Evolutionary conservation across 2,329 filamentous ascomycete species (phyloP).

Genomic region (Cordyceps cicadae): DNA sequence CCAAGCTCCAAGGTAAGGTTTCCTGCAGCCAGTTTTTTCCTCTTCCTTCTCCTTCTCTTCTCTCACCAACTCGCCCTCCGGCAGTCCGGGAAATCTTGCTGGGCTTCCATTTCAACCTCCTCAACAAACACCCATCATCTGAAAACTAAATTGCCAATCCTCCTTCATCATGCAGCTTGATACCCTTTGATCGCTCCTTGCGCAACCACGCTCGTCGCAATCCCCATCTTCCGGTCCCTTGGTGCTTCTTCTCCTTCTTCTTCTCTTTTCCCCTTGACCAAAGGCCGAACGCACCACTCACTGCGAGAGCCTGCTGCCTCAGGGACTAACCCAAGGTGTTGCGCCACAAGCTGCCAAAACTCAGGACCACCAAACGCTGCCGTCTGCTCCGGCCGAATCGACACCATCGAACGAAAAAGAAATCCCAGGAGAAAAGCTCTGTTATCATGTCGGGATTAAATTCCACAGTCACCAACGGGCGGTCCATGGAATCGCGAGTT

Average conservation of each 20-base stretch:
- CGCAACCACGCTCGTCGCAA: conserved; percentile 9
- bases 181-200: conserved; percentile 10
- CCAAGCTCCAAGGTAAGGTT: not conserved
- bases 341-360: not conserved
- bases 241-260: conserved; percentile 3
- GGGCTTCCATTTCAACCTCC: not conserved
- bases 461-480: conserved; percentile 30
- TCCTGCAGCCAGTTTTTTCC: not conserved
- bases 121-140: not conserved
- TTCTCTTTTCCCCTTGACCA: not conserved
- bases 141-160: not conserved
- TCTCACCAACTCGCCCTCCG: conserved; percentile 11
- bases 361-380: not conserved
- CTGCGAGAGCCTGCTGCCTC: not conserved
- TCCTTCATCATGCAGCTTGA: conserved; percentile 7
- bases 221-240: not conserved
- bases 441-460: conserved; percentile 28
- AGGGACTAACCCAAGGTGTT: not conserved
- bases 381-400: conserved; percentile 4
- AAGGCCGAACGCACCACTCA: conserved; percentile 1
- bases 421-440: not conserved
- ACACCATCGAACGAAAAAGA: conserved; percentile 11
- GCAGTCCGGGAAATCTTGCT: conserved; percentile 9
- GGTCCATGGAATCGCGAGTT: conserved; percentile 64
- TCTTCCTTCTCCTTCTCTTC: not conserved